Evolutionary conservation across 768 basidiomycete species (phyloP).

Genomic region (Grammothele lineata): DNA sequence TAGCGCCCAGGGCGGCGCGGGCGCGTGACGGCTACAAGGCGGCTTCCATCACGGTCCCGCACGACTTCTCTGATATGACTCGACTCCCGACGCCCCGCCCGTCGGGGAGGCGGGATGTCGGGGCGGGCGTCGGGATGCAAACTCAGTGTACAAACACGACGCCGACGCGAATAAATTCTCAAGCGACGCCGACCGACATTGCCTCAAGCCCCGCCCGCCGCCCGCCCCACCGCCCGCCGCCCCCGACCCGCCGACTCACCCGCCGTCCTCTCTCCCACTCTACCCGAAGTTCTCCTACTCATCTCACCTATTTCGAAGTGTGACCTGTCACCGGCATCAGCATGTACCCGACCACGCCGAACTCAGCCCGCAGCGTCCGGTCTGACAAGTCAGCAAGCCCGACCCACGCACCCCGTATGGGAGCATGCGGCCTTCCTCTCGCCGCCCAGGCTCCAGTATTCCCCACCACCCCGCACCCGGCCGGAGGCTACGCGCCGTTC

Average conservation of each 20-base stretch:
- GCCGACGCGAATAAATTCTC: conserved; percentile 9
- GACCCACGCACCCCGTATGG: conserved; percentile 17
- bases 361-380: conserved; percentile 1
- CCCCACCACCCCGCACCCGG: conserved; percentile 13
- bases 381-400: conserved; percentile 12
- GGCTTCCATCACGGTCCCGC: conserved; percentile 14
- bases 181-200: no score
- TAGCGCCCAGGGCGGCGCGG: neutral
- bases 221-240: no score
- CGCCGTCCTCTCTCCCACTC: conserved; percentile 11
- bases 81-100: conserved; percentile 13
- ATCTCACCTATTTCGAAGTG: neutral
- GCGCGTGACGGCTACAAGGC: neutral
- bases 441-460: no score
- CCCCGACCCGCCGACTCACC: conserved; percentile 2
- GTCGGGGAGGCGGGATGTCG: conserved; percentile 4
- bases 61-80: conserved; percentile 15
- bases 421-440: conserved; percentile 11
- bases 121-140: conserved; percentile 4
- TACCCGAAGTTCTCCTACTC: neutral
- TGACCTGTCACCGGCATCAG: neutral
- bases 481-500: conserved; percentile 8
- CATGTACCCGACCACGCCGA: conserved; percentile 14
- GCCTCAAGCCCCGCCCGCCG: neutral
- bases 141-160: conserved; percentile 2